Conservation (phyloP, 2,329 filamentous ascomycete genomes). For the Incumbomyces lentus region DNA sequence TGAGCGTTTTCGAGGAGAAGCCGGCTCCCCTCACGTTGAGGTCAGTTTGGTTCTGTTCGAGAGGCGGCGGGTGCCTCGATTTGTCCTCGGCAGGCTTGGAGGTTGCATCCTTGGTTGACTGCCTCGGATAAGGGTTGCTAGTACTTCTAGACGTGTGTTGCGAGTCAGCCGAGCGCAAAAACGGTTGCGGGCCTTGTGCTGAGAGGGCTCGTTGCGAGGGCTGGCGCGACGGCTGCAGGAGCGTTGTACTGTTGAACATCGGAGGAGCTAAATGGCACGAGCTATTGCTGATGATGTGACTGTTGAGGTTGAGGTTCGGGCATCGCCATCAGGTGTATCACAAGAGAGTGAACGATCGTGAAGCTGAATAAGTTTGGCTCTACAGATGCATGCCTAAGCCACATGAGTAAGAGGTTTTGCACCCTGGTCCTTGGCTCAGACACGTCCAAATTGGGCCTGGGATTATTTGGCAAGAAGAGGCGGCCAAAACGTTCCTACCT, state of each 20-base stretch:
- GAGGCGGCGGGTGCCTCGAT: conserved; percentile 10
- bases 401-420: background rate
- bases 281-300: too few relatives aligned
- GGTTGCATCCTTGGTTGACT: conserved; percentile 16
- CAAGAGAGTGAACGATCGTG: background rate
- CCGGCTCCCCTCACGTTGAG: conserved; percentile 29
- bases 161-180: conserved; percentile 14
- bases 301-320: background rate
- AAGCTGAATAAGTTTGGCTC: background rate
- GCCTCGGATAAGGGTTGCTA: conserved; percentile 19
- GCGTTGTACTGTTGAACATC: conserved; percentile 20
- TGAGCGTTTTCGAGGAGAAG: conserved; percentile 29
- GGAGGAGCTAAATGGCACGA: conserved; percentile 16
- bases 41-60: conserved; percentile 27
- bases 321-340: background rate
- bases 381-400: background rate
- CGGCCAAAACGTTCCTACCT: too few relatives aligned
- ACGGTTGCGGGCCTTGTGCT: conserved; percentile 20
- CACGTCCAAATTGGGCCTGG: too few relatives aligned
- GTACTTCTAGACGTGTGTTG: conserved; percentile 18
- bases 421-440: too few relatives aligned
- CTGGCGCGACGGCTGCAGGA: conserved; percentile 21
- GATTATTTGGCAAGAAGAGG: too few relatives aligned
- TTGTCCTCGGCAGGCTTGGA: conserved; percentile 13
- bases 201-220: conserved; percentile 19